Evolutionary conservation across 208 protist genomes (phyloP), one percentile per base, ranked within the genome.

Genomic region (Borovskyia barvae): DNA sequence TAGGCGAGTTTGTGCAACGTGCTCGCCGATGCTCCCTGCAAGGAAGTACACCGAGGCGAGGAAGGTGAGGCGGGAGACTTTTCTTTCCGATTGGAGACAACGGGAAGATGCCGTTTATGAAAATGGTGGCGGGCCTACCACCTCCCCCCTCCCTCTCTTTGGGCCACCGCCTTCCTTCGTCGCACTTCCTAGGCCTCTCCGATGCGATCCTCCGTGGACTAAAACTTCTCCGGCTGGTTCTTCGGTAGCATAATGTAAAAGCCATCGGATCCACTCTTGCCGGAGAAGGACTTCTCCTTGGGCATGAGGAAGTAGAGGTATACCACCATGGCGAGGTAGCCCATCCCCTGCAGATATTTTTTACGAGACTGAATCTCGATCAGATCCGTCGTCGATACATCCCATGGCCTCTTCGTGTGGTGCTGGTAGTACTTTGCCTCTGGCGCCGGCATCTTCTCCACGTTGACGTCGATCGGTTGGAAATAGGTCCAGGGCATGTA

Each of bases 401-500:
- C 89, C 89, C 89, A 95, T 46, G 89, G 78, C 35, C 70, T 77
- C 79, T 92, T 92, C 32, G 89, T 95, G 62, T 83, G 84, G 25
- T 72, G 75, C 77, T 95, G 89, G 73, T 95, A 95, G 65, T 95
- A 93, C 78, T 92, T 86, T 26, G 81, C 61, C 83, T 95, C 81
- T 12, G 89, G 89, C 12, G 83, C 85, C 47, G 82, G 76, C 60
- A 95, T 51, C 75, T 87, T 91, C 28, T 90, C 80, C 28, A 95
- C 72, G 19, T 93, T 84, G 53, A 95, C 77, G 69, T 95, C 85
- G 22, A 92, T 72, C 7, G 89, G 89, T 66, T 95, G 89, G 71
- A 95, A 95, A 72, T 95, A 95, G 15, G 89, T 95, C 89, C 89
- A 95, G 25, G 89, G 60, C 51, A 87, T 69, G 73, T 93, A 95